These are phyloP conservation scores for Tuber umbilicatum DNA, from an alignment of 495 filamentous ascomycete genomes.

Conservation along the genomic window DNA sequence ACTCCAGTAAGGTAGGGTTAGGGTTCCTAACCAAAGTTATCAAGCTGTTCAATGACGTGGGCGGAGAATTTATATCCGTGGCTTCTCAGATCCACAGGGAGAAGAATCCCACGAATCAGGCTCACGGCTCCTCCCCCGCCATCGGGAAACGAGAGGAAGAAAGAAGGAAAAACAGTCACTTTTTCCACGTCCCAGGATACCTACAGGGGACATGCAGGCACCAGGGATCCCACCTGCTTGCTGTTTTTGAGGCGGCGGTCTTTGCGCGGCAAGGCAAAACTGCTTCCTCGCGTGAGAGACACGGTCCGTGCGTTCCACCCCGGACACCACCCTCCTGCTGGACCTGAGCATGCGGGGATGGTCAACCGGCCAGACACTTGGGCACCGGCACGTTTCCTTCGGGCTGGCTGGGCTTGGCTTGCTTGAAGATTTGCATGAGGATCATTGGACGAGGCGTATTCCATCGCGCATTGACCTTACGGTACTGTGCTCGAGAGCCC, in stretches of 20 bases:
- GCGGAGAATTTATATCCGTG: background rate
- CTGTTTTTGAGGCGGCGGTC: background rate
- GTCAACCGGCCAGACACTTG: background rate
- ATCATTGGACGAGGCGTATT: background rate
- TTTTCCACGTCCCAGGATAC: background rate
- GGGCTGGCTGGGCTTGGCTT: background rate
- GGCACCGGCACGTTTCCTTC: background rate
- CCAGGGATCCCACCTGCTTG: background rate
- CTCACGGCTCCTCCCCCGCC: background rate
- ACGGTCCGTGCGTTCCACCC: constrained; percentile 2
- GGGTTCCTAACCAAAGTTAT: background rate
- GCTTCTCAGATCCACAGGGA: background rate
- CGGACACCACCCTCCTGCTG: background rate
- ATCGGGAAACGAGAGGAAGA: background rate
- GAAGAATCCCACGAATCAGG: background rate
- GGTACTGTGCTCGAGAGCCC: background rate
- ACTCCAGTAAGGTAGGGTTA: background rate
- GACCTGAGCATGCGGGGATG: background rate
- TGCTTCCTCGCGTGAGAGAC: background rate
- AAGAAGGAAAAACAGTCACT: background rate
- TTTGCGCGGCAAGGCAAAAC: background rate
- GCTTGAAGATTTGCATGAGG: background rate
- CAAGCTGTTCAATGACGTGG: background rate
- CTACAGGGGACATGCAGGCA: background rate
- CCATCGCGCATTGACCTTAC: background rate